Percentiles rank a stretch among this genome's conserved stretches.
Conservation (phyloP, 2,329 filamentous ascomycete genomes). For the Stemphylium vesicarium region DNA sequence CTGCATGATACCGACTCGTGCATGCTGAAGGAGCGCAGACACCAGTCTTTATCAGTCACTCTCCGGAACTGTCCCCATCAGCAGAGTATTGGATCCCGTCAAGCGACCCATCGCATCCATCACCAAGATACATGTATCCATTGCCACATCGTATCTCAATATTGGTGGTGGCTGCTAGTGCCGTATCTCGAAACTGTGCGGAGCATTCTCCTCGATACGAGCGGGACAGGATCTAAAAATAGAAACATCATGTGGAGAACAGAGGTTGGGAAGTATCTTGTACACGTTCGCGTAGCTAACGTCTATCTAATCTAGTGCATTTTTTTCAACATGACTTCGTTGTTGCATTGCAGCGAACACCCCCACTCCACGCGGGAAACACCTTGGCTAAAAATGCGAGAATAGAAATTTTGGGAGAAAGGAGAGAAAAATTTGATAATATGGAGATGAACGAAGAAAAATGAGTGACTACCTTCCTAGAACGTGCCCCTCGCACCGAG, state of each 20-base stretch:
- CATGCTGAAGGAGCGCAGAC: neutral
- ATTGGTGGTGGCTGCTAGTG: slow-evolving; percentile 16
- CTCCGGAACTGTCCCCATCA: neutral
- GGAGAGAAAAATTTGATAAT: neutral
- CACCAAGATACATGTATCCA: neutral
- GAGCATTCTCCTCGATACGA: slow-evolving; percentile 7
- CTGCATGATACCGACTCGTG: neutral
- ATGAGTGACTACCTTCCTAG: slow-evolving; percentile 13
- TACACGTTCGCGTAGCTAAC: neutral
- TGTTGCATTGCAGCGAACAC: neutral
- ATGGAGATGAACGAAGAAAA: slow-evolving; percentile 4
- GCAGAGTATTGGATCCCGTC: slow-evolving; percentile 1
- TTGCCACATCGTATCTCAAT: slow-evolving; percentile 8
- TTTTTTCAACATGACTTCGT: neutral
- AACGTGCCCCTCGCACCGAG: slow-evolving; percentile 7
- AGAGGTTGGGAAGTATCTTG: neutral
- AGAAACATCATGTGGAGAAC: slow-evolving; percentile 1
- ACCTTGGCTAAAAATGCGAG: neutral
- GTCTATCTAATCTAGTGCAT: neutral
- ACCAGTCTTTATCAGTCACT: neutral
- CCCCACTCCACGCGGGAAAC: slow-evolving; percentile 2
- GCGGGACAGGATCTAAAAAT: slow-evolving; percentile 20
- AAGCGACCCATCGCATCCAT: neutral
- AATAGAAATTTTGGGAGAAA: slow-evolving; percentile 7
- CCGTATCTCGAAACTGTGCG: slow-evolving; percentile 1